Evolutionary conservation across 2,329 filamentous ascomycete genomes (phyloP).

Genomic region (Dactylellina cionopaga): DNA sequence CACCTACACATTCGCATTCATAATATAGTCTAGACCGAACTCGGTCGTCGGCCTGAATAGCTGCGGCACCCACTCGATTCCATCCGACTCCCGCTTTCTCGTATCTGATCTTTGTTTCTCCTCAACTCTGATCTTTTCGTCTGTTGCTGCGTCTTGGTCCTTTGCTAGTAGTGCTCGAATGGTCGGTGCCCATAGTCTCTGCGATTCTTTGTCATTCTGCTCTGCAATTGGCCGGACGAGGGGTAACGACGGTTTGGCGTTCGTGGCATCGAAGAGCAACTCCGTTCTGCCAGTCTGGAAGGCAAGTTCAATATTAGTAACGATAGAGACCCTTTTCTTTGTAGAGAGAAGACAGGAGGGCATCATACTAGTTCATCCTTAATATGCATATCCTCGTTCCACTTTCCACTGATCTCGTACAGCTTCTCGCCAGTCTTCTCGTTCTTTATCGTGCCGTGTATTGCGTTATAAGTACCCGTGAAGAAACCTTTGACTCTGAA

Average conservation of each 20-base stretch:
- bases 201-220: constrained; percentile 89
- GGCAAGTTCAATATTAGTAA: background rate
- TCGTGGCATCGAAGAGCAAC: constrained; percentile 85
- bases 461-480: constrained; percentile 93
- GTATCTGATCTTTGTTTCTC: constrained; percentile 91
- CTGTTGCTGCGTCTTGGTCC: constrained; percentile 88
- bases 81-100: constrained; percentile 78
- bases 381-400: constrained; percentile 94
- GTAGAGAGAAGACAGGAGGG: background rate
- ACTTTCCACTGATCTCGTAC: constrained; percentile 91
- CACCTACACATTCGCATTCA: constrained; percentile 85
- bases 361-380: constrained; percentile 77
- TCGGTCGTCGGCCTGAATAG: constrained; percentile 83
- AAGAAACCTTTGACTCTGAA: constrained; percentile 99
- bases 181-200: constrained; percentile 84
- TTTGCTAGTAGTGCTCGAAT: constrained; percentile 81
- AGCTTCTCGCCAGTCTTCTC: constrained; percentile 84
- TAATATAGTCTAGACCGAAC: constrained; percentile 93
- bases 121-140: constrained; percentile 96
- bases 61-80: constrained; percentile 85
- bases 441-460: constrained; percentile 89
- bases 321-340: background rate
- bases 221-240: constrained; percentile 80
- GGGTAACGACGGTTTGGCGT: constrained; percentile 79
- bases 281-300: constrained; percentile 91